Evolutionary conservation across 2,329 filamentous ascomycete genomes (phyloP).

Genomic region (Calonectria multiphialidica): DNA sequence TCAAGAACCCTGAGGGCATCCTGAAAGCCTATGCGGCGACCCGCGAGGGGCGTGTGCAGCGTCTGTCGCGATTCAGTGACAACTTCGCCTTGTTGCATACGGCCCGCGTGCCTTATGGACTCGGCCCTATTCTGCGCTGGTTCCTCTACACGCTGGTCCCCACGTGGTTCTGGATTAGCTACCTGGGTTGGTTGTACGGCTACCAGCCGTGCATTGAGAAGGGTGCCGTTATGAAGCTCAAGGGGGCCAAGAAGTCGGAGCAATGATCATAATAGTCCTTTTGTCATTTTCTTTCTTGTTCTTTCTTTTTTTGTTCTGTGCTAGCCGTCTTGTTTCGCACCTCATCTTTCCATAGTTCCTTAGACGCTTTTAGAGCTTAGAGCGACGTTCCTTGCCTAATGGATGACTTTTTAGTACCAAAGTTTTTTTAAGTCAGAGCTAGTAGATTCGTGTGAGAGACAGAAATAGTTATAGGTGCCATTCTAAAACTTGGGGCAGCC

Average conservation of each 20-base stretch:
- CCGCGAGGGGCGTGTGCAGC: constrained; percentile 13
- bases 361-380: neutral
- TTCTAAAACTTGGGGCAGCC: neutral
- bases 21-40: constrained; percentile 13
- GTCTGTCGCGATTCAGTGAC: constrained; percentile 20
- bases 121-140: constrained; percentile 19
- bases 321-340: neutral
- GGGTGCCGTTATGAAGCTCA: constrained; percentile 15
- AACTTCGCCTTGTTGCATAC: constrained; percentile 24
- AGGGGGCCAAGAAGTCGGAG: constrained; percentile 1
- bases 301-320: neutral
- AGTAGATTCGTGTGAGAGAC: neutral
- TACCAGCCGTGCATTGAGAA: constrained; percentile 20
- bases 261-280: neutral
- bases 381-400: constrained; percentile 12
- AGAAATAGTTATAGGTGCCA: neutral
- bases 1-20: constrained; percentile 12
- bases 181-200: constrained; percentile 19
- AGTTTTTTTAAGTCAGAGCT: neutral
- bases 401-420: neutral
- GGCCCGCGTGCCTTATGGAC: constrained; percentile 17
- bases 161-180: constrained; percentile 24
- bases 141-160: constrained; percentile 22
- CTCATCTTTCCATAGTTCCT: neutral
- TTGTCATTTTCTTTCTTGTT: too few relatives aligned